Evolutionary conservation across 805 yeast genomes (phyloP).

Genomic region (Wickerhamiella spandovensis): DNA sequence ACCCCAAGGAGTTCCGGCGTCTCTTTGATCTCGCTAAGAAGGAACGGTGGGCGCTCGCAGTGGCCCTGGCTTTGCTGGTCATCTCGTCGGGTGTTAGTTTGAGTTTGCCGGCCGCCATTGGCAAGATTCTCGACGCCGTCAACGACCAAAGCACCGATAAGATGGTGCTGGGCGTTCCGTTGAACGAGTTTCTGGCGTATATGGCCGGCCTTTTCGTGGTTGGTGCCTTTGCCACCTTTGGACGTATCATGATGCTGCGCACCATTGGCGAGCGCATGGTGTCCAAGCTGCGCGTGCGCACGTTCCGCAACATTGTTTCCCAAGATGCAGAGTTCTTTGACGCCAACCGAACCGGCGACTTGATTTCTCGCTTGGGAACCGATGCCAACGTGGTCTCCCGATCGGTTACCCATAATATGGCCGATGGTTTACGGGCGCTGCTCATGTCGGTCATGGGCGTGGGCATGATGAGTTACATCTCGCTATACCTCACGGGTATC

Average conservation of each 20-base stretch:
- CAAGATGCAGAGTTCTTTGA: slow-evolving; percentile 89
- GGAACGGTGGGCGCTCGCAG: slow-evolving; percentile 39
- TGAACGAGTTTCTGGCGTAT: slow-evolving; percentile 48
- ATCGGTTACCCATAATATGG: slow-evolving; percentile 74
- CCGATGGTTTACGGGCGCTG: slow-evolving; percentile 80
- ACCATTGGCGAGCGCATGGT: slow-evolving; percentile 78
- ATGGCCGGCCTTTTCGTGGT: slow-evolving; percentile 49
- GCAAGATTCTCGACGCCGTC: slow-evolving; percentile 70
- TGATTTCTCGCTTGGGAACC: slow-evolving; percentile 74
- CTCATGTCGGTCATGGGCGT: slow-evolving; percentile 78
- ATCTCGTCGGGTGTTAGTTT: slow-evolving; percentile 68
- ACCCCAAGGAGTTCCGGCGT: slow-evolving; percentile 30
- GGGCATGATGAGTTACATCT: slow-evolving; percentile 81
- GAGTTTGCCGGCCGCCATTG: slow-evolving; percentile 72
- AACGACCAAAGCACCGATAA: slow-evolving; percentile 26
- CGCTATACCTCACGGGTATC: slow-evolving; percentile 67
- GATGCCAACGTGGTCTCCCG: slow-evolving; percentile 82
- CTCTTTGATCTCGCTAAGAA: slow-evolving; percentile 44
- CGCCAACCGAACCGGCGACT: slow-evolving; percentile 78
- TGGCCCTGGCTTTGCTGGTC: slow-evolving; percentile 52
- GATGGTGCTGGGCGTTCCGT: slow-evolving; percentile 45
- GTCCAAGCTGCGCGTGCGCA: slow-evolving; percentile 65
- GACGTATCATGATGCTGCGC: slow-evolving; percentile 62
- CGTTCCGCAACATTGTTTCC: slow-evolving; percentile 60
- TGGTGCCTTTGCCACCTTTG: slow-evolving; percentile 71